Conservation (phyloP, 2,329 filamentous ascomycete species). For the Albophoma yamanashiensis region DNA sequence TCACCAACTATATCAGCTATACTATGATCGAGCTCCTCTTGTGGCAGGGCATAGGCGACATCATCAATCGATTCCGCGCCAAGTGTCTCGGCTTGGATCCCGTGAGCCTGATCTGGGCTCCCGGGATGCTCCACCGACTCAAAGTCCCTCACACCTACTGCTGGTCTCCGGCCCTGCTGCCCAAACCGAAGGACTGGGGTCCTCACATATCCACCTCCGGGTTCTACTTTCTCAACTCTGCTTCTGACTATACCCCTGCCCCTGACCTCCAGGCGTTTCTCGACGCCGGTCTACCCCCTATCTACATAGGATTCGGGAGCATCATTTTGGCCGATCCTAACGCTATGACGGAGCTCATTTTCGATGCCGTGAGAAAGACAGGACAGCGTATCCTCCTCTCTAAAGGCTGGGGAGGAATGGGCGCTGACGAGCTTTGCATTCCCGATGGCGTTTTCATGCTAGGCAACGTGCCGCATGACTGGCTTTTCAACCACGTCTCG, state of each 20-base stretch:
- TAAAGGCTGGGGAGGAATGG: constrained; percentile 81
- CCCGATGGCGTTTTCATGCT: constrained; percentile 74
- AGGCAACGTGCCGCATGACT: constrained; percentile 79
- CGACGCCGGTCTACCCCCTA: not conserved
- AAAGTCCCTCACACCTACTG: not conserved
- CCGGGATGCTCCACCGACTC: not conserved
- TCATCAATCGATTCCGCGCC: not conserved
- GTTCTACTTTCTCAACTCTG: not conserved
- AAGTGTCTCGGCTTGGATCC: not conserved
- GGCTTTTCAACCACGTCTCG: constrained; percentile 73
- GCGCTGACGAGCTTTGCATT: constrained; percentile 55
- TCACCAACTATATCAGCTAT: not conserved
- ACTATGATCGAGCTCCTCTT: not conserved
- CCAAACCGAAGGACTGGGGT: not conserved
- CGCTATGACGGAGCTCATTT: not conserved
- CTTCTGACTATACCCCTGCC: not conserved
- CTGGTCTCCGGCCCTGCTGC: not conserved
- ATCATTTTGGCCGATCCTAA: not conserved
- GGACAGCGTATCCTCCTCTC: not conserved
- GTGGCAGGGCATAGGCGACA: not conserved
- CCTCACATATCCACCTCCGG: not conserved
- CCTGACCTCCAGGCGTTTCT: not conserved
- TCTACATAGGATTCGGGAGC: not conserved
- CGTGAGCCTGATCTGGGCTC: not conserved
- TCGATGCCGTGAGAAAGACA: not conserved